Conservation (phyloP, 2,329 filamentous ascomycete species). For the Cryphonectria parasitica region DNA sequence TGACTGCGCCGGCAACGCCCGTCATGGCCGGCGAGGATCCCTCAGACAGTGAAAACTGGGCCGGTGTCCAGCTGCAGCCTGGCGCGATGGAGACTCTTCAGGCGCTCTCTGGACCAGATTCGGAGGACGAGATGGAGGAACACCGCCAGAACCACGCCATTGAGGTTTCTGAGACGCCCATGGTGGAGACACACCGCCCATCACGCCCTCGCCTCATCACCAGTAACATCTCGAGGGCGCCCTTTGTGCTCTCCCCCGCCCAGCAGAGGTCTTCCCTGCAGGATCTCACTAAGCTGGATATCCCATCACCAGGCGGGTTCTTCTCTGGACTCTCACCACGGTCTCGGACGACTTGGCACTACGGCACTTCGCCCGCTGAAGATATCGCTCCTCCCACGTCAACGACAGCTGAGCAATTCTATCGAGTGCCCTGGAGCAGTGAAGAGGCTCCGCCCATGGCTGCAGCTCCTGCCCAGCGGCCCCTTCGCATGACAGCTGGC, state of each 20-base stretch:
- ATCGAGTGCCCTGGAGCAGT: slow-evolving; percentile 76
- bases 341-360: slow-evolving; percentile 81
- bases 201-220: slow-evolving; percentile 56
- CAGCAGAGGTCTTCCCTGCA: slow-evolving; percentile 62
- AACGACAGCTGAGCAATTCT: slow-evolving; percentile 90
- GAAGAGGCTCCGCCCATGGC: slow-evolving; percentile 38
- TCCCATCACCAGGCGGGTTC: slow-evolving; percentile 90
- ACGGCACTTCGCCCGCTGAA: slow-evolving; percentile 52
- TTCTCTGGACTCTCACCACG: slow-evolving; percentile 81
- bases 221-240: slow-evolving; percentile 38
- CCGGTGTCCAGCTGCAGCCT: slow-evolving; percentile 74
- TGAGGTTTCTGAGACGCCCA: slow-evolving; percentile 51
- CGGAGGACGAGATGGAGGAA: slow-evolving; percentile 62
- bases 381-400: slow-evolving; percentile 73
- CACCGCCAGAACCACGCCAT: slow-evolving; percentile 56
- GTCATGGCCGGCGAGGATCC: slow-evolving; percentile 63
- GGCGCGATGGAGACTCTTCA: slow-evolving; percentile 81
- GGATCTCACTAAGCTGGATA: slow-evolving; percentile 79
- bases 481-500: slow-evolving; percentile 41
- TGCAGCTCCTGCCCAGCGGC: slow-evolving; percentile 43
- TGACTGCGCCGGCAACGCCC: slow-evolving; percentile 86
- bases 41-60: slow-evolving; percentile 67
- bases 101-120: slow-evolving; percentile 64
- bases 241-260: slow-evolving; percentile 47
- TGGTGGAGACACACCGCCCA: slow-evolving; percentile 57